Conservation (phyloP, 2,329 filamentous ascomycete genomes). For the Dichotomopilus funicola region DNA sequence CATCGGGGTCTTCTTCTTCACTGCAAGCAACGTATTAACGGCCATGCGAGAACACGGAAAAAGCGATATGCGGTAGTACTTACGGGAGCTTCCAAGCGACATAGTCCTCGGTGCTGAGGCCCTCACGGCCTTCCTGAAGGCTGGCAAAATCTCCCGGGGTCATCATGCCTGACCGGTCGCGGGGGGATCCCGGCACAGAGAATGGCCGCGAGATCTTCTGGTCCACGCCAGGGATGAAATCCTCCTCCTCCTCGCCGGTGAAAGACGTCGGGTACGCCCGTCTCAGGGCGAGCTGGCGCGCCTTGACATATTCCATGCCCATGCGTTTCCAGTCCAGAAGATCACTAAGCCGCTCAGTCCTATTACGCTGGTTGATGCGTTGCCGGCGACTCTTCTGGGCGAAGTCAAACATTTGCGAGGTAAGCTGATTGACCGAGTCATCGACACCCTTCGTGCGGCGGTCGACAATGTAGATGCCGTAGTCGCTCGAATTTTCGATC, state of each 20-base stretch:
- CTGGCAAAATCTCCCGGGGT: slow-evolving; percentile 97
- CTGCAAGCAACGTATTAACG: slow-evolving; percentile 41
- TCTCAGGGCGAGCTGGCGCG: slow-evolving; percentile 82
- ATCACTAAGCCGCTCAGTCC: slow-evolving; percentile 90
- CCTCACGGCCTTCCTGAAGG: slow-evolving; percentile 88
- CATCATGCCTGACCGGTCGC: slow-evolving; percentile 94
- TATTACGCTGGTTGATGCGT: slow-evolving; percentile 96
- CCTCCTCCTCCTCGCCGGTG: slow-evolving; percentile 70
- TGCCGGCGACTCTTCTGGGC: slow-evolving; percentile 88
- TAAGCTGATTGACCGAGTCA: slow-evolving; percentile 93
- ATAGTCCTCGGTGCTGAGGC: slow-evolving; percentile 92
- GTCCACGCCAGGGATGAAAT: slow-evolving; percentile 87
- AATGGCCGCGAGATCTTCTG: slow-evolving; percentile 93
- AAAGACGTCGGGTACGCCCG: slow-evolving; percentile 89
- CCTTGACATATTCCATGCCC: slow-evolving; percentile 99
- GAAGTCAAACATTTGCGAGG: slow-evolving; percentile 90
- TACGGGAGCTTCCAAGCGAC: slow-evolving; percentile 97
- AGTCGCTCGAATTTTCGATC: slow-evolving; percentile 95
- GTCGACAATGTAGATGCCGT: slow-evolving; percentile 98
- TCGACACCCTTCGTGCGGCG: slow-evolving; percentile 92
- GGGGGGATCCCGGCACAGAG: slow-evolving; percentile 86
- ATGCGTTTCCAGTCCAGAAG: slow-evolving; percentile 98
- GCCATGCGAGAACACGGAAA: neutral
- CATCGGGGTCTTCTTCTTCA: slow-evolving; percentile 87
- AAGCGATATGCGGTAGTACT: slow-evolving; percentile 41